Percentiles rank a stretch among this genome's conserved stretches.
These are phyloP conservation scores for Daedaleopsis sinensis DNA, from an alignment of 768 basidiomycete genomes.

Conservation along the genomic window DNA sequence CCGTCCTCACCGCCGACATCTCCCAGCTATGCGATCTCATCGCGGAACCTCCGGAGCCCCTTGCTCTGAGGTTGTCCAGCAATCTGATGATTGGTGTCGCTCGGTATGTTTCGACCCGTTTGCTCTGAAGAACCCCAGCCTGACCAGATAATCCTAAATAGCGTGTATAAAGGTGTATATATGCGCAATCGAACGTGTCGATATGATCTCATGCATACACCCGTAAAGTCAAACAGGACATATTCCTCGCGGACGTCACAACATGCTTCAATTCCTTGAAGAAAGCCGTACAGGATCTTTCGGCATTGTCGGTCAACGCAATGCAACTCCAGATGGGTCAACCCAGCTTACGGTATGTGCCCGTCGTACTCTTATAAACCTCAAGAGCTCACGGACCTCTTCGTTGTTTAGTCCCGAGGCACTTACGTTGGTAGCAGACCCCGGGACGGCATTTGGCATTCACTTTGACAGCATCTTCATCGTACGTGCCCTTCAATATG, in stretches of 20 bases:
- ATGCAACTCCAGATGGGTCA: conserved; percentile 74
- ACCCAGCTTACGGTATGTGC: conserved; percentile 58
- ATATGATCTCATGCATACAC: background rate
- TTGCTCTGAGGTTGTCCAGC: conserved; percentile 85
- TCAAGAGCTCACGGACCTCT: background rate
- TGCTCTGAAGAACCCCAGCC: conserved; percentile 3
- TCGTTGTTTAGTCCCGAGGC: conserved; percentile 32
- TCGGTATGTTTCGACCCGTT: conserved; percentile 52
- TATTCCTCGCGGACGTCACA: conserved; percentile 79
- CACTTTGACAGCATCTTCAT: conserved; percentile 70
- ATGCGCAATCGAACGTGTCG: background rate
- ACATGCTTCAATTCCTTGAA: conserved; percentile 77
- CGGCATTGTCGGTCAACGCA: conserved; percentile 45
- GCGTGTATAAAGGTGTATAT: conserved; percentile 53
- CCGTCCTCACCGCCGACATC: conserved; percentile 86
- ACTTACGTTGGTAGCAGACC: conserved; percentile 49
- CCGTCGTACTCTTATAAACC: background rate
- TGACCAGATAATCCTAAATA: conserved; percentile 21
- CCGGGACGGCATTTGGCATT: conserved; percentile 48
- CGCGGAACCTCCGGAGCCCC: conserved; percentile 79
- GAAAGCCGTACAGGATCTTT: conserved; percentile 73
- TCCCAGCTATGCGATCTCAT: conserved; percentile 80
- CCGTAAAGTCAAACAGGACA: conserved; percentile 77
- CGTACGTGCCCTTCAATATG: conserved; percentile 40
- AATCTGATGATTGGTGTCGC: conserved; percentile 90